These are phyloP conservation scores for Metschnikowia dekortorum DNA, from an alignment of 805 yeast species.

Conservation along the genomic window DNA sequence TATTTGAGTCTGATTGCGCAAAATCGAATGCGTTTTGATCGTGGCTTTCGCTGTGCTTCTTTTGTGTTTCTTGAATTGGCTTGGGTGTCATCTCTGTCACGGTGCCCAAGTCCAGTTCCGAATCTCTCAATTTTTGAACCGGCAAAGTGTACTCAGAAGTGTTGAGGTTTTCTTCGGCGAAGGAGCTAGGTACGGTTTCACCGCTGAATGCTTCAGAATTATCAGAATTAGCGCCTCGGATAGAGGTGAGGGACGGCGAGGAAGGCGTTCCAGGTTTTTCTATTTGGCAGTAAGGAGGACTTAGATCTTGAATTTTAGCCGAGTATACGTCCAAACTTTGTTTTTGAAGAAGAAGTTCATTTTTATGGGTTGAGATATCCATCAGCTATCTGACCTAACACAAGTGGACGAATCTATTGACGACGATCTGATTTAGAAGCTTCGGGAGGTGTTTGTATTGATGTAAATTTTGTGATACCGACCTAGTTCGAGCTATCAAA, in stretches of 20 bases:
- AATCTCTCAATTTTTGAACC: slow-evolving; percentile 6
- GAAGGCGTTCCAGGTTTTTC: slow-evolving; percentile 8
- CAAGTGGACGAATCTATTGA: background rate
- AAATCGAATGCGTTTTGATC: background rate
- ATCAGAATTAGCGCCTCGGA: slow-evolving; percentile 13
- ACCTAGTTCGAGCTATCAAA: background rate
- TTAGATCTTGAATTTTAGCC: slow-evolving; percentile 1
- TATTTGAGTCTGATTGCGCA: background rate
- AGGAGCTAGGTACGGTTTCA: slow-evolving; percentile 17
- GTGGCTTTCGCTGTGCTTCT: background rate
- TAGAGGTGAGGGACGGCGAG: slow-evolving; percentile 16
- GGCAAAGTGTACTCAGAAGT: slow-evolving; percentile 7
- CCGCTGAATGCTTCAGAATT: slow-evolving; percentile 15
- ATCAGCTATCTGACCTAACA: background rate
- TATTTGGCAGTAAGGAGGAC: background rate
- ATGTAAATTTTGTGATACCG: background rate
- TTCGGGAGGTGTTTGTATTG: background rate
- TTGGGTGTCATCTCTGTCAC: slow-evolving; percentile 7
- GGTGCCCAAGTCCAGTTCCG: slow-evolving; percentile 13
- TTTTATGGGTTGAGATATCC: background rate
- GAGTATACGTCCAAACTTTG: background rate
- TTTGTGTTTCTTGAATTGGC: background rate
- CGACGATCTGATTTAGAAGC: background rate
- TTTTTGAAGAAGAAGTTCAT: background rate
- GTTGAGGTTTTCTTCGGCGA: slow-evolving; percentile 14